A percentile compares a stretch with the other conserved stretches of the same genome.
phyloP scores from a whole-genome alignment of 129 eudicot species.

The Flaveria linearis region DNA sequence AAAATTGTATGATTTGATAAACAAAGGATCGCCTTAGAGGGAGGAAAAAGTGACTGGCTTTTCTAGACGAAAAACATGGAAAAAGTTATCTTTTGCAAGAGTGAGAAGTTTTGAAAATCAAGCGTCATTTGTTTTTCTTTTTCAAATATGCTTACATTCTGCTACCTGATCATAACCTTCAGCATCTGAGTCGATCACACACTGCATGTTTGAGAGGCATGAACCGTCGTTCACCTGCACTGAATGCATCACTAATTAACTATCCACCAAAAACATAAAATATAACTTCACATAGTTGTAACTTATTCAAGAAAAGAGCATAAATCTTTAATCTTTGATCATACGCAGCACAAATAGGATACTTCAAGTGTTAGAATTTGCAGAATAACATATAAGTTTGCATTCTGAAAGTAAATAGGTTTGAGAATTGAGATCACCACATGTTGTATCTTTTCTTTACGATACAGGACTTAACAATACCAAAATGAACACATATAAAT shows the following conservation, averaged over 20 bases:
- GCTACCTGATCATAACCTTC: conserved; percentile 98
- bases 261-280: conserved; percentile 16
- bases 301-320: not conserved
- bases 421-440: not conserved
- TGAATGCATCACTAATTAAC: conserved; percentile 28
- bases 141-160: not conserved
- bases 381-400: not conserved
- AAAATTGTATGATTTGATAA: not conserved
- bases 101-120: not conserved
- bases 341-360: not conserved
- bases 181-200: conserved; percentile 77
- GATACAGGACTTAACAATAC: not conserved
- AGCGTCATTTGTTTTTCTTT: conserved; percentile 2
- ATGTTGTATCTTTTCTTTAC: not conserved
- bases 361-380: conserved; percentile 5
- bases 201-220: conserved; percentile 92
- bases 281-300: not conserved
- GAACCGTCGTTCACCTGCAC: conserved; percentile 92
- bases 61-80: not conserved
- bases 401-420: conserved; percentile 7
- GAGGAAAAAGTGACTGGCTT: not conserved
- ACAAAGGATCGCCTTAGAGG: not conserved
- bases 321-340: not conserved
- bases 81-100: not conserved
- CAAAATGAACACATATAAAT: not conserved